Base-by-base conservation (phyloP, 1,284 basidiomycete species). In the Pulveroboletus sp. region DNA sequence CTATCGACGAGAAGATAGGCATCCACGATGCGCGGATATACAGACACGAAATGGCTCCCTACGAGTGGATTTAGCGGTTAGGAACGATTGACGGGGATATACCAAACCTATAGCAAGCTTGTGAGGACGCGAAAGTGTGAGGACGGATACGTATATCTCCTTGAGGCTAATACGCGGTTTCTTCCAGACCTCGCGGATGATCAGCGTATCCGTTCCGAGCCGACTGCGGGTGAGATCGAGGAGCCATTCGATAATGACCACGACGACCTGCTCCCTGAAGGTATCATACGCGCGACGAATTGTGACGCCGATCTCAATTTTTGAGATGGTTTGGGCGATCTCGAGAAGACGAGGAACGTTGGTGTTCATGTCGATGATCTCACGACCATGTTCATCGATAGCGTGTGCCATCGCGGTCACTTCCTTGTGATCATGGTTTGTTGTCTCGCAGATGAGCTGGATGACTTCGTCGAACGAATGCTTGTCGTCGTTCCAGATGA, bases 401-500 rank as follows among this genome's bases (percentile, higher is more conserved):
- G 79, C 77, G 55, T 86, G 81, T 1, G 84, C 88, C 33, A 90
- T 77, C 6, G 81, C 82, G 8, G 80, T 74, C 0, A 91, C 91
- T 47, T 91, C 87, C 22, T 84, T 82, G 26, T 79, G 77, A 22
- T 83, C 72, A 54, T 82, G 78, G 56, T 82, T 80, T 10, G 84
- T 84, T 58, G 86, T 82, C 56, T 92, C 91, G 46, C 81, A 78
- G 8, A 97, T 77, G 56, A 96, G 84, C 61, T 90, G 84, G 54
- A 91, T 90, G 54, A 98, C 88, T 68, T 98, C 94, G 51, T 90
- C 88, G 65, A 92, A 92, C 3, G 93, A 95, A 73, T 98, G 97
- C 65, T 95, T 97, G 73, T 99, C 97, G 75, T 98, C 96, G 72
- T 97, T 96, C 95, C 95, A 98, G 3, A 98, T 76, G 20, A 97